A percentile compares a stretch with the other conserved stretches of the same genome.
phyloP scores from a whole-genome alignment of 2,329 filamentous ascomycete genomes.

The Ophiostoma triangulosporum region DNA sequence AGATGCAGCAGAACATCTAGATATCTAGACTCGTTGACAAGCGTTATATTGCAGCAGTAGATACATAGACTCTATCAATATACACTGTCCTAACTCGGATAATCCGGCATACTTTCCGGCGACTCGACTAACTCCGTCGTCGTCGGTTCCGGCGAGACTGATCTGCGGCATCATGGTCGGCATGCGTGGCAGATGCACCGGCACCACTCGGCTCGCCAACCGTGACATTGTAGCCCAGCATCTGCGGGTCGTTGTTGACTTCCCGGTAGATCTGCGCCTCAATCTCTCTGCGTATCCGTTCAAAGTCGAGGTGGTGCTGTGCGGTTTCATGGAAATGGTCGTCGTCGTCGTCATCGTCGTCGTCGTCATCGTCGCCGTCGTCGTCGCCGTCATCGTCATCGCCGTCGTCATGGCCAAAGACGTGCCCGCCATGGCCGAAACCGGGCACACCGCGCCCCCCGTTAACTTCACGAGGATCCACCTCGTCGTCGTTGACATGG shows the following conservation, averaged over 20 bases:
- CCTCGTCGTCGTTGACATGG: neutral
- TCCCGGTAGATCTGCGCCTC: neutral
- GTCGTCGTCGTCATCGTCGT: neutral
- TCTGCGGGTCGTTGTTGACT: neutral
- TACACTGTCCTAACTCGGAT: too few relatives aligned
- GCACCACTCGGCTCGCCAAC: neutral
- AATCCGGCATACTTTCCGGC: too few relatives aligned
- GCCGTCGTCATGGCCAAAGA: constrained; percentile 14
- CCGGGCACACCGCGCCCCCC: too few relatives aligned
- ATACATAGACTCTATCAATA: too few relatives aligned
- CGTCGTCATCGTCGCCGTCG: neutral
- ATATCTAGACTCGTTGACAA: too few relatives aligned
- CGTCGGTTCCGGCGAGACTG: neutral
- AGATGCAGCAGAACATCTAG: too few relatives aligned
- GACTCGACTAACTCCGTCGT: neutral
- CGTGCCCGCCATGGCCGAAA: too few relatives aligned
- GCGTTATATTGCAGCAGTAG: too few relatives aligned
- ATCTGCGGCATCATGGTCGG: neutral
- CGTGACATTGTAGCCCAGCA: neutral
- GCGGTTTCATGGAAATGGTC: neutral
- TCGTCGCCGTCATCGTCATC: constrained; percentile 9
- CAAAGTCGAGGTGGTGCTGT: neutral
- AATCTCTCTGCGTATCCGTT: neutral
- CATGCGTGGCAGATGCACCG: neutral
- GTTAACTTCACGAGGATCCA: neutral